Base-by-base conservation (phyloP, 768 basidiomycete genomes). In the Lyophyllum atratum region DNA sequence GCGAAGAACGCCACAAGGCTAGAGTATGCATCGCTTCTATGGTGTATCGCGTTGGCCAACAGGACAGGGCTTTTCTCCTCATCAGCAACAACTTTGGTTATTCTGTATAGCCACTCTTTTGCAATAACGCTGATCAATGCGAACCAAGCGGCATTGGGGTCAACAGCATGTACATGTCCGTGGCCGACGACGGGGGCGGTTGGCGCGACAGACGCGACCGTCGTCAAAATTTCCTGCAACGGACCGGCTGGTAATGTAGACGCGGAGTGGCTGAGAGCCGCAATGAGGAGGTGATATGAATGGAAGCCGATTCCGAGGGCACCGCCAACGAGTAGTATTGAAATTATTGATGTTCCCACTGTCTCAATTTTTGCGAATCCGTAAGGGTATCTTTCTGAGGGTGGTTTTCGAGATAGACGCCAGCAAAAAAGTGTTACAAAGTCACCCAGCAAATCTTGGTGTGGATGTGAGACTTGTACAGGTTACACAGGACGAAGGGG, bases 61-160 rank as follows among this genome's bases (percentile, higher is more conserved):
- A 99, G 74, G 0, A 99, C 97, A 4, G 93, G 92, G 66, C 90
- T 93, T 64, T 87, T 86, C 72, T 98, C 95, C 64, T 93, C 85
- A 55, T 92, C 86, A 11, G 96, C 97, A 28, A 99, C 95, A 53
- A 81, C 84, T 67, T 90, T 90, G 46, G 95, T 98, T 45, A 88
- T 76, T 42, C 95, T 79, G 72, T 96, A 98, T 12, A 99, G 71
- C 88, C 90, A 98, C 72, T 99, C 97, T 69, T 99, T 99, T 58
- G 82, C 72, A 3, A 93, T 49, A 2, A 98, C 85, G 60, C 92
- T 86, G 21, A 85, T 65, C 1, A 85, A 85, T 8, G 97, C 97
- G 65, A 98, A 95, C 95, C 95, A 98, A 26, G 95, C 94, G 19
- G 97, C 97, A 67, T 98, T 95, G 40, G 93, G 90, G 68, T 97